Evolutionary conservation across 176 grass and related monocot genomes (phyloP), one percentile per base, ranked within the genome.

Genomic region (Areca catechu): DNA sequence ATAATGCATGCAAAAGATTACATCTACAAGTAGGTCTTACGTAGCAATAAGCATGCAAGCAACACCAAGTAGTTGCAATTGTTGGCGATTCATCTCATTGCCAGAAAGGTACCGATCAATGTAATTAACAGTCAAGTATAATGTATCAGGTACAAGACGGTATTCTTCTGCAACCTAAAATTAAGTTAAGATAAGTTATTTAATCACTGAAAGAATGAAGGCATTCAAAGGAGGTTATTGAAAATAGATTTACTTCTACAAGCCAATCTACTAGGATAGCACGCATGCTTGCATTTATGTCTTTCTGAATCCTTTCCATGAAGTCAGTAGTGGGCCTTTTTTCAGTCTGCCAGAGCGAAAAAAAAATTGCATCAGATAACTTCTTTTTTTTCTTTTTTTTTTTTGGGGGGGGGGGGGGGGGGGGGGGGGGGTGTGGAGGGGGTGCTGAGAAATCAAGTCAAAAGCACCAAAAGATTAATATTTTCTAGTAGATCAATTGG

Each of bases 181-280:
- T 20, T 48, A 58, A 7, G 7, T 28, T 48, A 79, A 54, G 7
- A 17, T 61, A 3, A 70, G 30, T 57, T 61, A 34, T 56, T 29
- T 59, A 12, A 24, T 25, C 66, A 29, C 7, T 51, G 15, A 58
- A 23, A 65, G 29, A 50, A 51, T 25, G 63, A 21, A 54, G 3
- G 24, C 53, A 29, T 27, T 49, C 19, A 16, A 58, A 59, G 4
- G 29, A 20, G 15, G 21, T 22, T 54, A 15, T 3, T 48, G 20
- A 62, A 69, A 56, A 24, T 55, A 56, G 15, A 64, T 57, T 51
- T 83, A 98, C 93, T 71, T 98, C 93, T 9, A 98, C 93, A 77
- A 98, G 93, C 93, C 88, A 98, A 53, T 98, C 93, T 72, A 98
- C 78, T 48, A 98, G 70, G 69, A 98, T 92, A 66, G 93, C 84